Percentiles rank a stretch among this genome's conserved stretches.
These are phyloP conservation scores for Adansonia grandidieri DNA, from an alignment of 441 rosid genomes.

Conservation along the genomic window DNA sequence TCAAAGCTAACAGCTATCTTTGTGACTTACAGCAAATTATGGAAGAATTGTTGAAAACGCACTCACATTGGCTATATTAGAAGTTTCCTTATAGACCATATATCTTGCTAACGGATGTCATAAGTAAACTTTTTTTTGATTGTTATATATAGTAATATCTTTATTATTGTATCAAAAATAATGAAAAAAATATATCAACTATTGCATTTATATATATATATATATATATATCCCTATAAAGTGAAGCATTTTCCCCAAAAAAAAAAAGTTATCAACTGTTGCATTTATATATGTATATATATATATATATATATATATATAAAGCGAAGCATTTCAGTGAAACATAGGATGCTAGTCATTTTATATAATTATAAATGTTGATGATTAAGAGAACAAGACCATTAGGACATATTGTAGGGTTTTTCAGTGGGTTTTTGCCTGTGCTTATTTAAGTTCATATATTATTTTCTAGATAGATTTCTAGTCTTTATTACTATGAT, in stretches of 20 bases:
- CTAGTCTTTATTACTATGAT: background rate
- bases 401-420: background rate
- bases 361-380: background rate
- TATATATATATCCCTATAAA: too few relatives aligned
- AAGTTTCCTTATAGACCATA: too few relatives aligned
- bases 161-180: too few relatives aligned
- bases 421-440: background rate
- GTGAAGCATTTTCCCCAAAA: too few relatives aligned
- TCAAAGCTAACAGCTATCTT: background rate
- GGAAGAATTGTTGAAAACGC: background rate
- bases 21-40: background rate
- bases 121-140: background rate
- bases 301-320: too few relatives aligned
- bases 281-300: too few relatives aligned
- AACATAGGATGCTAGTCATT: background rate
- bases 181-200: too few relatives aligned
- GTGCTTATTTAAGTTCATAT: background rate
- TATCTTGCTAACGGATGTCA: background rate
- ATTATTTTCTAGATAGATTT: too few relatives aligned
- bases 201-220: too few relatives aligned
- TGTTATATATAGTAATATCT: too few relatives aligned
- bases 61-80: background rate
- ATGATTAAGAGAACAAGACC: background rate
- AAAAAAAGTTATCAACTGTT: too few relatives aligned
- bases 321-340: too few relatives aligned